A percentile compares a stretch with the other conserved stretches of the same genome.
Conservation (phyloP, 495 filamentous ascomycete species). For the Podospora pseudocomata region DNA sequence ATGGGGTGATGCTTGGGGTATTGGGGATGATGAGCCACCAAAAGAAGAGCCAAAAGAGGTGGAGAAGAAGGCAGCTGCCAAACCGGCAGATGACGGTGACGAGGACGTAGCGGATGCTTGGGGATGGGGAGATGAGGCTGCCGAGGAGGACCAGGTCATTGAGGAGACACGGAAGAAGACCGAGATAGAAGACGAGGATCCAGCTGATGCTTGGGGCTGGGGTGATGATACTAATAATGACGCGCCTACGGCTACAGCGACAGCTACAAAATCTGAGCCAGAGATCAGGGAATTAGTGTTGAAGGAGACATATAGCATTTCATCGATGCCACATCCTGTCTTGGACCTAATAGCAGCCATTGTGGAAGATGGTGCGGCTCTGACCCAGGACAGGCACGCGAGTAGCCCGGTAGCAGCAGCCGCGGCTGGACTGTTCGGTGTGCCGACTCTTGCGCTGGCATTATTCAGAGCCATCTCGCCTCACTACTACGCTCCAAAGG, state of each 20-base stretch:
- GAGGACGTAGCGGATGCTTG: constrained; percentile 55
- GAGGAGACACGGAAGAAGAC: constrained; percentile 22
- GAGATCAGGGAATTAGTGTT: constrained; percentile 60
- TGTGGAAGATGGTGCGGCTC: constrained; percentile 63
- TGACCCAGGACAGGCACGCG: constrained; percentile 45
- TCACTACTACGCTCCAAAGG: constrained; percentile 65
- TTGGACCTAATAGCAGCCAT: constrained; percentile 66
- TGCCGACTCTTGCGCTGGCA: constrained; percentile 81
- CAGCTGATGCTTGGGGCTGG: constrained; percentile 68
- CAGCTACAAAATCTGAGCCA: constrained; percentile 17
- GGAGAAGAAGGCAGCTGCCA: not conserved
- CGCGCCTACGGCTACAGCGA: constrained; percentile 14
- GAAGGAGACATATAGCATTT: constrained; percentile 82
- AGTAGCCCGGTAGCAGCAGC: constrained; percentile 60
- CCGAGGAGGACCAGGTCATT: constrained; percentile 28
- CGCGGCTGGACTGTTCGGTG: constrained; percentile 67
- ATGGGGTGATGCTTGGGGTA: constrained; percentile 75
- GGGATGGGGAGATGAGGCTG: constrained; percentile 58
- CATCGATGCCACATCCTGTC: constrained; percentile 74
- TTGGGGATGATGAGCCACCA: constrained; percentile 43
- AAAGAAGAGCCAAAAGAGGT: constrained; percentile 23
- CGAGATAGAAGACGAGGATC: constrained; percentile 49
- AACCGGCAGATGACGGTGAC: constrained; percentile 26
- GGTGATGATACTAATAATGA: constrained; percentile 49
- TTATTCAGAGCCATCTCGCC: constrained; percentile 88